These are phyloP conservation scores for Petasospora fabianii DNA, from an alignment of 1,139 yeast genomes.

Conservation along the genomic window DNA sequence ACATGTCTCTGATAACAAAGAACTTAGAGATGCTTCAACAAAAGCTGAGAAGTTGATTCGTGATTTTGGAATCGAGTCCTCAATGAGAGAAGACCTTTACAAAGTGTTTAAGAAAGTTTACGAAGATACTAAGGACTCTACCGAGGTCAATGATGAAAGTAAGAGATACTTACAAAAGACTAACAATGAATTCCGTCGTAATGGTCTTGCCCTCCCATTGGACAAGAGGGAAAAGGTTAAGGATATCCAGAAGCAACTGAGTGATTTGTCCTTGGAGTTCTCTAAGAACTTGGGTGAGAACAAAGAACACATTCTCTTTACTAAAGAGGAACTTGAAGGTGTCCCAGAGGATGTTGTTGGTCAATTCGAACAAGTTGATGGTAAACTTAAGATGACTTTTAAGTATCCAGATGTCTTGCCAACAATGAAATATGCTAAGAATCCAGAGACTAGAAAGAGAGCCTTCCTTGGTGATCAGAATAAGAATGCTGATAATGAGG, in stretches of 20 bases:
- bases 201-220: constrained; percentile 60
- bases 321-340: constrained; percentile 66
- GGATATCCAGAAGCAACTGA: constrained; percentile 54
- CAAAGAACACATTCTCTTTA: constrained; percentile 53
- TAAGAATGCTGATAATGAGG: constrained; percentile 60
- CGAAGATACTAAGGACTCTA: constrained; percentile 30
- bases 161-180: constrained; percentile 54
- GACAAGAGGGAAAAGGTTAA: constrained; percentile 55
- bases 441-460: constrained; percentile 58
- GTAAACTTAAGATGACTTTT: constrained; percentile 61
- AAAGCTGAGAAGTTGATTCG: constrained; percentile 56
- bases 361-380: constrained; percentile 52
- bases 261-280: constrained; percentile 55
- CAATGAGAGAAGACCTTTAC: constrained; percentile 66
- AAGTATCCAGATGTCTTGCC: constrained; percentile 80
- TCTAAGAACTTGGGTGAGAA: constrained; percentile 70
- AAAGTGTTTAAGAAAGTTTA: constrained; percentile 51
- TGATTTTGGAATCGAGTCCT: constrained; percentile 58
- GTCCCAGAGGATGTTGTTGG: constrained; percentile 61
- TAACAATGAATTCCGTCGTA: constrained; percentile 53
- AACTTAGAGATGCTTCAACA: constrained; percentile 65
- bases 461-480: constrained; percentile 67
- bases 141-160: constrained; percentile 48
- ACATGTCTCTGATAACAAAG: constrained; percentile 61
- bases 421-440: constrained; percentile 64